Percentiles rank a stretch among this genome's conserved stretches.
Evolutionary conservation across 257 asterid genomes (phyloP).

Genomic region (Cordia subcordata): DNA sequence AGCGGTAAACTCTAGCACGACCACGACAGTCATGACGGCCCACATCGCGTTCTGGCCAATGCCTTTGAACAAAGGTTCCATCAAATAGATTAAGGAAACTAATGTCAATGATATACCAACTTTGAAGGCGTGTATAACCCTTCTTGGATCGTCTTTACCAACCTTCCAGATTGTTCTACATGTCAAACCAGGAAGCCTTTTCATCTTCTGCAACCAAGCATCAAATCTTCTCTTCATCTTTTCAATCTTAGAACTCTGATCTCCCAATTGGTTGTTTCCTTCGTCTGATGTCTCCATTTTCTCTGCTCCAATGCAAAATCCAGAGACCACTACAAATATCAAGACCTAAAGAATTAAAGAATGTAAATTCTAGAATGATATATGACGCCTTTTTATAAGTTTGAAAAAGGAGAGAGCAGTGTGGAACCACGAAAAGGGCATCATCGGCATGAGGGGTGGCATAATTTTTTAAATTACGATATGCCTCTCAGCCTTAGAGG

Average conservation of each 20-base stretch:
- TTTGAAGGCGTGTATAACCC: conserved; percentile 72
- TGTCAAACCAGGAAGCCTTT: conserved; percentile 23
- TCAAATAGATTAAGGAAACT: conserved; percentile 64
- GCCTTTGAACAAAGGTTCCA: conserved; percentile 76
- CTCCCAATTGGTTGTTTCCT: conserved; percentile 15
- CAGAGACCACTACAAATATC: not conserved
- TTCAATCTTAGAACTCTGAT: conserved; percentile 22
- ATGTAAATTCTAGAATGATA: no score
- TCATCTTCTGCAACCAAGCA: conserved; percentile 19
- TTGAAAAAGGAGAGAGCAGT: no score
- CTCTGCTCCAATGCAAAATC: not conserved
- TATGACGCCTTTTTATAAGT: no score
- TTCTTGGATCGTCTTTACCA: conserved; percentile 69
- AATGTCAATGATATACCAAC: conserved; percentile 73
- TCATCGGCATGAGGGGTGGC: no score
- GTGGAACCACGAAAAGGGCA: no score
- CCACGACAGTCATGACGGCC: conserved; percentile 98
- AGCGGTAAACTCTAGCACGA: conserved; percentile 88
- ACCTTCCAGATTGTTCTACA: conserved; percentile 45
- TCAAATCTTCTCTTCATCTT: conserved; percentile 34
- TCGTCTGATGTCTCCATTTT: conserved; percentile 1
- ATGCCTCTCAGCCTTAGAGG: no score
- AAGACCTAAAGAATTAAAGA: no score
- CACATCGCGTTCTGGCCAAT: conserved; percentile 83
- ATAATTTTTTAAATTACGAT: no score